These are phyloP conservation scores for Dissoconium aciculare DNA, from an alignment of 2,329 filamentous ascomycete species.

Conservation along the genomic window DNA sequence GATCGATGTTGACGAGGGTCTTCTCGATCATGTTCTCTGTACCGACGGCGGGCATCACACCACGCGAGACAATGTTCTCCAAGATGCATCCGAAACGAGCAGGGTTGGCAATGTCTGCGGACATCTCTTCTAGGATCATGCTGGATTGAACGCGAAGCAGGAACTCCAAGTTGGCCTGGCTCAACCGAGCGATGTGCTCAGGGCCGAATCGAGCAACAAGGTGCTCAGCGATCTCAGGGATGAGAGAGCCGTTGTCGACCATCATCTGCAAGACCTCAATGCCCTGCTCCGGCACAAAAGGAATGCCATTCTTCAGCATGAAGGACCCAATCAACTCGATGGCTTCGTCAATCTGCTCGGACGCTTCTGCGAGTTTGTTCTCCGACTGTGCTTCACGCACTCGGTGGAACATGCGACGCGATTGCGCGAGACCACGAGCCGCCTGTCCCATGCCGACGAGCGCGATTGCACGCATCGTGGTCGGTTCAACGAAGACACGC, in stretches of 20 bases:
- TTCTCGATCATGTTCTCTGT: slow-evolving; percentile 44
- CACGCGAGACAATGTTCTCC: slow-evolving; percentile 40
- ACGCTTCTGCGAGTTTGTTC: slow-evolving; percentile 38
- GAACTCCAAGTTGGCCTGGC: slow-evolving; percentile 39
- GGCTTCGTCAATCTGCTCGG: slow-evolving; percentile 76
- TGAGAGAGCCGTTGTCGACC: slow-evolving; percentile 49
- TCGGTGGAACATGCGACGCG: slow-evolving; percentile 73
- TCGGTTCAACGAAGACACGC: slow-evolving; percentile 64
- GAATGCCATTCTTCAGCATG: slow-evolving; percentile 36
- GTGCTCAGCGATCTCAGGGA: slow-evolving; percentile 45
- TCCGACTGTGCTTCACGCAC: slow-evolving; percentile 50
- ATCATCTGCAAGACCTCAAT: slow-evolving; percentile 49
- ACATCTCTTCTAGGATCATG: slow-evolving; percentile 32
- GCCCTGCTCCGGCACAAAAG: slow-evolving; percentile 39
- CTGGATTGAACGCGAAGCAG: slow-evolving; percentile 45
- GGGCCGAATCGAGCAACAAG: slow-evolving; percentile 45
- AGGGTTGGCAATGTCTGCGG: slow-evolving; percentile 41
- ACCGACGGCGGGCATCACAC: slow-evolving; percentile 39
- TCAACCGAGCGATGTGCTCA: slow-evolving; percentile 43
- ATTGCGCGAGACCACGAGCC: slow-evolving; percentile 63
- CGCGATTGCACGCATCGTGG: slow-evolving; percentile 78
- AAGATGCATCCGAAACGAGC: slow-evolving; percentile 48
- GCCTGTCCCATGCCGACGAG: slow-evolving; percentile 74
- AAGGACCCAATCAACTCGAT: slow-evolving; percentile 52
- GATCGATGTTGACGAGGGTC: slow-evolving; percentile 40